Evolutionary conservation across 2,329 filamentous ascomycete species (phyloP).

Genomic region (Colletotrichum siamense): DNA sequence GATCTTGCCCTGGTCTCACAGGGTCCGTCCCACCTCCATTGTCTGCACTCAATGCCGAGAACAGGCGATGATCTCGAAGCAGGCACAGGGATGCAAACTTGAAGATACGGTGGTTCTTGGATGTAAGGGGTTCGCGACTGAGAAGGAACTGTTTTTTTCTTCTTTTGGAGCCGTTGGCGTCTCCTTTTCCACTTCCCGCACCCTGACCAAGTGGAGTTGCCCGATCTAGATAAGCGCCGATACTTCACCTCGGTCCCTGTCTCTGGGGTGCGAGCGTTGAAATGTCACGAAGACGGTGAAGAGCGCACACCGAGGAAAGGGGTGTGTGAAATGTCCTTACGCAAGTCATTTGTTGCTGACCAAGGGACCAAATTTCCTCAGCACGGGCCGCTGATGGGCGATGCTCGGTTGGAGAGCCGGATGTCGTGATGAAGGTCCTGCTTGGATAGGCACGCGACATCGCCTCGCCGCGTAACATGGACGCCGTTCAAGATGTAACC

Average conservation of each 20-base stretch:
- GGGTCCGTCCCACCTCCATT: neutral
- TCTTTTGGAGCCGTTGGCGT: neutral
- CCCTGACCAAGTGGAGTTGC: slow-evolving; percentile 2
- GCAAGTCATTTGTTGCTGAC: neutral
- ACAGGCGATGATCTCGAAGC: neutral
- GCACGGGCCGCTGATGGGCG: neutral
- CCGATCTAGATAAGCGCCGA: slow-evolving; percentile 1
- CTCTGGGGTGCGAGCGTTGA: neutral
- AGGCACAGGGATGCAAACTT: neutral
- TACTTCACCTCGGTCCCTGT: neutral
- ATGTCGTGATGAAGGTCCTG: neutral
- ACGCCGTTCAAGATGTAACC: neutral
- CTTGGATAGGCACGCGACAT: neutral
- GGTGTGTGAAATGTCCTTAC: neutral
- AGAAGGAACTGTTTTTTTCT: neutral
- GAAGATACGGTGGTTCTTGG: neutral
- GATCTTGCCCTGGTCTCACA: neutral
- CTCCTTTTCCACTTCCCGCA: slow-evolving; percentile 12
- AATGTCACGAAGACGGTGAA: neutral
- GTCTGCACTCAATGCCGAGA: neutral
- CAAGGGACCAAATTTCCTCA: neutral
- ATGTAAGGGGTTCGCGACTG: neutral
- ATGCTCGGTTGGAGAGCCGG: neutral
- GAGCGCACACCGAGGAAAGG: neutral
- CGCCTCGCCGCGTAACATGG: neutral